Evolutionary conservation across 2,329 filamentous ascomycete species (phyloP).

Genomic region (Colletotrichum sp.): DNA sequence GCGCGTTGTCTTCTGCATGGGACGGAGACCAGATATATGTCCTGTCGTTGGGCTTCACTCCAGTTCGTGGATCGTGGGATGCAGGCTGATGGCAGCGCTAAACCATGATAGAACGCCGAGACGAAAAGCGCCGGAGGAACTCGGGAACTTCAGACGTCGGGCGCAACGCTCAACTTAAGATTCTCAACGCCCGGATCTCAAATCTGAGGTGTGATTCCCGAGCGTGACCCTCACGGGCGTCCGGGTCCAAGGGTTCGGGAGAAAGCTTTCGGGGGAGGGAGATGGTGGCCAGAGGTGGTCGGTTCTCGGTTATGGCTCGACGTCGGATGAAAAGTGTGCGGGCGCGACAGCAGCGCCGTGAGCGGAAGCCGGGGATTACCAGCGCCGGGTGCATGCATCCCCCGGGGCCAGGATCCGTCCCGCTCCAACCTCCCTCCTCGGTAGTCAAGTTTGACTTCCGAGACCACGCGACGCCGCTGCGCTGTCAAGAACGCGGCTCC

Average conservation of each 20-base stretch:
- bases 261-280: background rate
- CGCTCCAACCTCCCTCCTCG: slow-evolving; percentile 14
- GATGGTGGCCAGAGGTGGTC: background rate
- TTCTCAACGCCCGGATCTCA: background rate
- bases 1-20: background rate
- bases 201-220: background rate
- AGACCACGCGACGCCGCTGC: slow-evolving; percentile 16
- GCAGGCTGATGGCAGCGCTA: background rate
- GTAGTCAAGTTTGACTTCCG: slow-evolving; percentile 22
- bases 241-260: background rate
- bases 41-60: background rate
- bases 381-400: background rate
- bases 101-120: background rate
- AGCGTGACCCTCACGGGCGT: background rate
- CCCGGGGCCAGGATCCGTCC: background rate
- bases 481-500: slow-evolving; percentile 13
- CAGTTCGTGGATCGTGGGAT: background rate
- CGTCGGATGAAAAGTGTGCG: background rate
- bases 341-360: background rate
- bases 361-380: background rate
- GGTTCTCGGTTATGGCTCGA: background rate
- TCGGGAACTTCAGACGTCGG: background rate
- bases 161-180: background rate
- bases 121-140: slow-evolving; percentile 6
- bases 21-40: background rate